phyloP scores from a whole-genome alignment of 2,329 filamentous ascomycete species.

The Ilyonectria sp. region DNA sequence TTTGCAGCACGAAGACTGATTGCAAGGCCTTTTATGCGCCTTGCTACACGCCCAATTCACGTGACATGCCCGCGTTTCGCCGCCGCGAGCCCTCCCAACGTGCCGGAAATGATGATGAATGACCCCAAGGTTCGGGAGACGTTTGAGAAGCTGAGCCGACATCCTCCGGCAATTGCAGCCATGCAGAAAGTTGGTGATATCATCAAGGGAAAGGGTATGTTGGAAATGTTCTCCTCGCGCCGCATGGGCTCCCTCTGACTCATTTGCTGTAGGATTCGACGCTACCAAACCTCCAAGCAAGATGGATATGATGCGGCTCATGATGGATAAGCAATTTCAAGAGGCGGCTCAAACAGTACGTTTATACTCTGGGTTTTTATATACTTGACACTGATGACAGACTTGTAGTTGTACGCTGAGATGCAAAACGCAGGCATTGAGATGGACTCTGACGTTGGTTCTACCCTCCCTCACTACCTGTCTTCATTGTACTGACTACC shows the following conservation, averaged over 20 bases:
- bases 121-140: slow-evolving; percentile 40
- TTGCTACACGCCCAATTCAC: slow-evolving; percentile 33
- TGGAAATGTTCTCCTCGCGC: neutral
- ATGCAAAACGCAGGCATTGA: slow-evolving; percentile 44
- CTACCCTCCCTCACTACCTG: neutral
- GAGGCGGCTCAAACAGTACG: slow-evolving; percentile 39
- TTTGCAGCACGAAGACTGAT: slow-evolving; percentile 34
- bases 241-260: no score
- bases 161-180: slow-evolving; percentile 38
- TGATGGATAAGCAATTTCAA: slow-evolving; percentile 45
- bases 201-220: slow-evolving; percentile 36
- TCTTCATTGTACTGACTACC: slow-evolving; percentile 13
- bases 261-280: slow-evolving; percentile 35
- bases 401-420: slow-evolving; percentile 34
- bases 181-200: slow-evolving; percentile 41
- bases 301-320: slow-evolving; percentile 43
- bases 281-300: slow-evolving; percentile 38
- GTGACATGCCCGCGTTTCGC: slow-evolving; percentile 31
- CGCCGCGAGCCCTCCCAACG: slow-evolving; percentile 35
- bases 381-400: neutral
- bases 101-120: slow-evolving; percentile 42
- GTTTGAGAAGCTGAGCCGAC: slow-evolving; percentile 40
- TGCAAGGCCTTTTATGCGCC: slow-evolving; percentile 28
- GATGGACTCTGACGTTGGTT: slow-evolving; percentile 38
- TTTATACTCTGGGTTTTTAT: fast-evolving